Conservation (phyloP, 139 green algal species). For the Desmodesmus armatus region DNA sequence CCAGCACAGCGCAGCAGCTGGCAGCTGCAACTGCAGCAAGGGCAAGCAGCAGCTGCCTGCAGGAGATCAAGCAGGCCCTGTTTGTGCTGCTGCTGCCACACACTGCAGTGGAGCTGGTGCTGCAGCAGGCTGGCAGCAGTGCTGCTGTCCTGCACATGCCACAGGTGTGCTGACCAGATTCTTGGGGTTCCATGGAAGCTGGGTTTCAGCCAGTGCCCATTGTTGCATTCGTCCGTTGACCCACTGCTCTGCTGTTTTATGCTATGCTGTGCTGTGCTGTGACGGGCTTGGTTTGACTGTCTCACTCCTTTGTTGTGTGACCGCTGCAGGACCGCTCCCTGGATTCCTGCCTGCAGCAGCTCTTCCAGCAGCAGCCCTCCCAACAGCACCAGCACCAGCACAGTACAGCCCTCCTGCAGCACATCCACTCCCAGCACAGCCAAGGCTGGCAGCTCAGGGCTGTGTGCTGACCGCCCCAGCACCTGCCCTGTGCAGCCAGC, state of each 20-base stretch:
- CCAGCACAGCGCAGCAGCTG: no score
- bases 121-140: conserved; percentile 22
- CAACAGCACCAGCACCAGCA: conserved; percentile 20
- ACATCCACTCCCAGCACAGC: neutral
- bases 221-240: no score
- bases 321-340: conserved; percentile 21
- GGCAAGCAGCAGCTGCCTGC: conserved; percentile 1
- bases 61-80: conserved; percentile 14
- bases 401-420: conserved; percentile 9
- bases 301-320: neutral
- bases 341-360: neutral
- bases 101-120: conserved; percentile 10
- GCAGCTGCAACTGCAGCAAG: neutral
- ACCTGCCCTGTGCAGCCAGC: neutral
- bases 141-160: conserved; percentile 1
- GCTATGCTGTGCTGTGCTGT: no score
- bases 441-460: conserved; percentile 27
- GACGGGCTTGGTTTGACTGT: no score
- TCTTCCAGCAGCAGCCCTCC: conserved; percentile 23
- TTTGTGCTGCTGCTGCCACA: conserved; percentile 19
- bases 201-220: no score
- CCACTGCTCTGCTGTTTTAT: no score
- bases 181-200: no score
- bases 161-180: conserved; percentile 29
- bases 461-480: conserved; percentile 1